These are phyloP conservation scores for Naganishia onofrii DNA, from an alignment of 768 basidiomycete genomes.

Conservation along the genomic window DNA sequence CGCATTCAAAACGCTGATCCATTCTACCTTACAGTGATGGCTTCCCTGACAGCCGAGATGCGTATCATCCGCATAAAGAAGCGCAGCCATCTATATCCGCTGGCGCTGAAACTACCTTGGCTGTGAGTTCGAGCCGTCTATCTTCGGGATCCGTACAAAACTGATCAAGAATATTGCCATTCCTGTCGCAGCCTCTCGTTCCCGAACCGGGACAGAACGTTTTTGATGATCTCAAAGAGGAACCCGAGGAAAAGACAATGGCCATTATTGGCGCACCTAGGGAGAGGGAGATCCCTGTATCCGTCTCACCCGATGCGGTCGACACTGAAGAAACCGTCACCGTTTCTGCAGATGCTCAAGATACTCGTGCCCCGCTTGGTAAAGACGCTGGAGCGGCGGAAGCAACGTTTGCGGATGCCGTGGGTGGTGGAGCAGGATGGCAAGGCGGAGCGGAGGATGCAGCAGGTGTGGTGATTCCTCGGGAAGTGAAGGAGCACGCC, in stretches of 20 bases:
- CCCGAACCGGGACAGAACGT: conserved; percentile 46
- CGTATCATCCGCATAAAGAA: conserved; percentile 17
- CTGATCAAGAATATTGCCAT: background rate
- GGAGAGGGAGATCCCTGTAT: conserved; percentile 22
- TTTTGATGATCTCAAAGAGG: conserved; percentile 38
- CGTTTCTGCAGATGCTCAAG: conserved; percentile 34
- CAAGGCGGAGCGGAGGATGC: conserved; percentile 50
- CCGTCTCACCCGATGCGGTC: conserved; percentile 15
- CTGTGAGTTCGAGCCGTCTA: background rate
- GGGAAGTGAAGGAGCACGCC: conserved; percentile 22
- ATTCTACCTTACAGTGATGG: background rate
- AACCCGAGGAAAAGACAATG: conserved; percentile 46
- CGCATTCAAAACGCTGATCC: background rate
- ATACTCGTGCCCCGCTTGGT: conserved; percentile 48
- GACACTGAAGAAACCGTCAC: background rate
- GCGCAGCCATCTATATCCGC: conserved; percentile 2
- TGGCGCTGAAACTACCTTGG: conserved; percentile 7
- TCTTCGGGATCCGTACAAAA: background rate
- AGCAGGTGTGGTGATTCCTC: conserved; percentile 14
- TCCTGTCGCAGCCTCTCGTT: conserved; percentile 10
- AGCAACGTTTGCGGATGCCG: conserved; percentile 44
- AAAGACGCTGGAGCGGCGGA: conserved; percentile 50
- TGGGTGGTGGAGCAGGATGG: conserved; percentile 45
- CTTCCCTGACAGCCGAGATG: conserved; percentile 23
- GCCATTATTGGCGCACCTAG: conserved; percentile 41